These are phyloP conservation scores for Ascochyta lentis DNA, from an alignment of 2,329 filamentous ascomycete species.

Conservation along the genomic window DNA sequence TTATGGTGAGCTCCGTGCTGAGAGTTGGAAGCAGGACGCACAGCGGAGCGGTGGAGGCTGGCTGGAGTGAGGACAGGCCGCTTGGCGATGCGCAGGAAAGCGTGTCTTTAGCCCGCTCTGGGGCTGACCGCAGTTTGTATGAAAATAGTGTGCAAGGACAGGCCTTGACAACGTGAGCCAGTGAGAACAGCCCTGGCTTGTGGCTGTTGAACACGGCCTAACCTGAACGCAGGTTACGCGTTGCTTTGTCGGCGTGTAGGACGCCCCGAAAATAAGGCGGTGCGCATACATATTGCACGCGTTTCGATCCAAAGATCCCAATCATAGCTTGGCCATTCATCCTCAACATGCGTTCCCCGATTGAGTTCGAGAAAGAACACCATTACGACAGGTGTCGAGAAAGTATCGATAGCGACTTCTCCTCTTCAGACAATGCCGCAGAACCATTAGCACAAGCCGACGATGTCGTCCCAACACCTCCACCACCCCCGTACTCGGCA, in stretches of 20 bases:
- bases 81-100: slow-evolving; percentile 21
- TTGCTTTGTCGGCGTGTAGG: slow-evolving; percentile 21
- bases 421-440: slow-evolving; percentile 20
- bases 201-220: slow-evolving; percentile 16
- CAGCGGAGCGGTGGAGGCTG: slow-evolving; percentile 14
- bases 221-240: slow-evolving; percentile 8
- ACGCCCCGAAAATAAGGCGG: slow-evolving; percentile 23
- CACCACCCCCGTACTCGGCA: slow-evolving; percentile 46
- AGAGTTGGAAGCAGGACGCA: neutral
- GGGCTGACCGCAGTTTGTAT: slow-evolving; percentile 26
- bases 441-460: slow-evolving; percentile 16
- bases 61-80: slow-evolving; percentile 21
- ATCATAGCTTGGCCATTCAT: slow-evolving; percentile 7
- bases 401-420: slow-evolving; percentile 32
- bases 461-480: slow-evolving; percentile 8
- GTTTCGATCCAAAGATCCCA: slow-evolving; percentile 20
- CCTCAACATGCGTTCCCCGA: slow-evolving; percentile 30
- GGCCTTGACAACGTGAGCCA: slow-evolving; percentile 9
- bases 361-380: slow-evolving; percentile 34
- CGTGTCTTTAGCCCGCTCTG: slow-evolving; percentile 13
- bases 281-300: slow-evolving; percentile 26
- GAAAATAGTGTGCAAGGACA: slow-evolving; percentile 24
- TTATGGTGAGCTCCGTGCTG: slow-evolving; percentile 2
- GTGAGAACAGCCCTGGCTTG: slow-evolving; percentile 12
- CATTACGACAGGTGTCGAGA: slow-evolving; percentile 30